Percentiles rank a stretch among this genome's conserved stretches.
Evolutionary conservation across 192 early-diverging fungal genomes (phyloP).

Genomic region (Chytriomyces sp.): DNA sequence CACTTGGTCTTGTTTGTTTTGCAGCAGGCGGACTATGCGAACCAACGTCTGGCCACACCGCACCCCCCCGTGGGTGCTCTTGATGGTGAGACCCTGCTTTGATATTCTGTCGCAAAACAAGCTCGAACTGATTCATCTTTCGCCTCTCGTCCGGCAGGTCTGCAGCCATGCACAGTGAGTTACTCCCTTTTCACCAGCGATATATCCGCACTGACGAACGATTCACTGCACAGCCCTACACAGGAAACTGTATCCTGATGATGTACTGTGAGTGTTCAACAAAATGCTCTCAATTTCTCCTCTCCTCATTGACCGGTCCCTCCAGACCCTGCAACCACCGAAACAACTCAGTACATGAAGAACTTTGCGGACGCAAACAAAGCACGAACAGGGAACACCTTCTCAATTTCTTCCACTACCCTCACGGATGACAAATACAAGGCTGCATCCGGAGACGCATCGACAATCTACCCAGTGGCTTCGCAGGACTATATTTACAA

Average conservation of each 20-base stretch:
- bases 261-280: constrained; percentile 29
- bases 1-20: constrained; percentile 69
- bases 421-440: constrained; percentile 55
- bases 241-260: constrained; percentile 32
- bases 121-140: no score
- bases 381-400: constrained; percentile 15
- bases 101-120: no score
- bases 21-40: constrained; percentile 53
- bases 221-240: constrained; percentile 5
- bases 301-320: background rate
- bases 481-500: constrained; percentile 68
- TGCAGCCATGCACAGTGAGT: constrained; percentile 45
- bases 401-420: constrained; percentile 48
- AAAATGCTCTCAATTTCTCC: background rate
- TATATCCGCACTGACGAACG: background rate
- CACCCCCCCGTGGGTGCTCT: constrained; percentile 51
- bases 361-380: constrained; percentile 31
- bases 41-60: constrained; percentile 40
- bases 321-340: constrained; percentile 22
- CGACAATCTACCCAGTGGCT: constrained; percentile 53
- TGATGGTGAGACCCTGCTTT: constrained; percentile 41
- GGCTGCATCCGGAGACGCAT: constrained; percentile 53
- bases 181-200: background rate
- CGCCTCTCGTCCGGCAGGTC: background rate
- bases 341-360: constrained; percentile 33